Evolutionary conservation across 768 basidiomycete species (phyloP), one percentile per base, ranked within the genome.

Genomic region (Candolleomyces efflorescens): DNA sequence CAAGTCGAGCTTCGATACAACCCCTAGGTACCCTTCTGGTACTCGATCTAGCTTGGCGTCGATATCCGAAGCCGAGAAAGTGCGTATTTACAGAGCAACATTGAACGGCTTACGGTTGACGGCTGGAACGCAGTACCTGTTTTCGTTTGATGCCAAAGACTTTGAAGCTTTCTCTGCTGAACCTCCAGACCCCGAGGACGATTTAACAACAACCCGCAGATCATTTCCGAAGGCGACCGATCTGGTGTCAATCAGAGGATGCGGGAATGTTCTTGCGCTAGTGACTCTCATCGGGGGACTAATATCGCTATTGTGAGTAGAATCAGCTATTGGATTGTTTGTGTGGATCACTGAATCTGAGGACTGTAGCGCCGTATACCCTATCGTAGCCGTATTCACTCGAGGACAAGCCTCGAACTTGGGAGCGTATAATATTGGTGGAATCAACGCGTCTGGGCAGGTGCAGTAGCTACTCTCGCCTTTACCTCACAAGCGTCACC

Each of bases 381-480:
- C 77, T 3, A 60, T 78, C 11, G 67, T 71, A 7, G 67, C 69
- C 2, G 70, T 58, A 63, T 74, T 60, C 65, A 65, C 24, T 63
- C 58, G 52, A 59, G 50, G 36, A 24, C 43, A 24, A 13, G 60
- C 64, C 18, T 62, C 67, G 3, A 73, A 56, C 5, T 59, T 65
- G 20, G 71, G 73, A 5, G 74, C 68, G 15, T 75, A 71, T 61
- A 78, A 76, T 55, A 47, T 77, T 18, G 73, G 75, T 6, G 86
- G 87, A 0, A 81, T 81, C 64, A 92, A 92, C 63, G 72, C 80
- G 3, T 78, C 77, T 3, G 87, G 89, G 7, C 87, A 89, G 70
- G 74, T 71, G 44, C 23, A 50, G 22, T 5, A 47, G 4, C 13
- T 38, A 44, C 54, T 64, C 26, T 27, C 13, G n/a, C 55, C 26